Evolutionary conservation across 176 grass and related monocot species (phyloP).

Genomic region (Oryza officinalis): DNA sequence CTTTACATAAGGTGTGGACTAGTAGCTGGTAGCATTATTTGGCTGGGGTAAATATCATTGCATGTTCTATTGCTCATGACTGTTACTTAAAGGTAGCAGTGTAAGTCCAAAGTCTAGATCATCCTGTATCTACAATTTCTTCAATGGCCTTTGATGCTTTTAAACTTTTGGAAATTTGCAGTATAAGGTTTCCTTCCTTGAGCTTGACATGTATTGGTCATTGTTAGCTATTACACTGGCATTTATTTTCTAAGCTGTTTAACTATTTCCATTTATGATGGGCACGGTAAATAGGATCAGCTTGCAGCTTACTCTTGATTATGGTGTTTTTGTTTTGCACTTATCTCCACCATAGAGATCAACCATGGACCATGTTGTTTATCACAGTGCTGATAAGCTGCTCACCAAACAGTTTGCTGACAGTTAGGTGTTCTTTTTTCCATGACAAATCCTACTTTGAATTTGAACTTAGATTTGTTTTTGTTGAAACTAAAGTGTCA

Average conservation of each 20-base stretch:
- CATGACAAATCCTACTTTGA: background rate
- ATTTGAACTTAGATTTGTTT: slow-evolving; percentile 9
- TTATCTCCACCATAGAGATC: background rate
- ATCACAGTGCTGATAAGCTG: slow-evolving; percentile 3
- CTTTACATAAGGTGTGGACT: background rate
- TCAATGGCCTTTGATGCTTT: background rate
- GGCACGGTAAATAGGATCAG: background rate
- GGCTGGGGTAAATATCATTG: background rate
- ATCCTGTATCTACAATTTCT: background rate
- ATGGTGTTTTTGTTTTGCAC: background rate
- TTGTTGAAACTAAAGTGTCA: background rate
- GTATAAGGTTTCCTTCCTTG: background rate
- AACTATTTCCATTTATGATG: slow-evolving; percentile 13
- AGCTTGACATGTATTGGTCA: slow-evolving; percentile 1
- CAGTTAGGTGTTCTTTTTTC: background rate
- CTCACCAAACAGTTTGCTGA: background rate
- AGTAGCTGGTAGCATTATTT: background rate
- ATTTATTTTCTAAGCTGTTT: background rate
- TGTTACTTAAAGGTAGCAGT: background rate
- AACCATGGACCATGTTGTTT: slow-evolving; percentile 14
- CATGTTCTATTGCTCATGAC: background rate
- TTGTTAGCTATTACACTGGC: background rate
- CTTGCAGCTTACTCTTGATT: background rate
- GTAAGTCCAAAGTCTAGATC: background rate
- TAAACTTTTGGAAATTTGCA: background rate